Conservation (phyloP, 2,329 filamentous ascomycete species). For the Diplodia seriata region DNA sequence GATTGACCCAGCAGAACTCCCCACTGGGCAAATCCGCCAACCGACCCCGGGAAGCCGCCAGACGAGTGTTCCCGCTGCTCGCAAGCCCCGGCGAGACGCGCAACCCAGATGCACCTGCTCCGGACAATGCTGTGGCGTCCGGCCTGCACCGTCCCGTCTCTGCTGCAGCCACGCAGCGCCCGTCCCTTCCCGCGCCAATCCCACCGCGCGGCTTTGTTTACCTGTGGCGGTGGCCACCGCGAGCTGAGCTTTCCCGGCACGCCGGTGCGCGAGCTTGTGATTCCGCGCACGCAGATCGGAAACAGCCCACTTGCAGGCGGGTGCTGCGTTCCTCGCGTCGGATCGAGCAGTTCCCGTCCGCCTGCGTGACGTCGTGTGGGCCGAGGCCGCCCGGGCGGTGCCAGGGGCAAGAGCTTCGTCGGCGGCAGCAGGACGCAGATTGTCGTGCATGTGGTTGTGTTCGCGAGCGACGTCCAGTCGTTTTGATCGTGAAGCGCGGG, state of each 20-base stretch:
- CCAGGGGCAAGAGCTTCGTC: background rate
- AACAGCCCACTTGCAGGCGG: background rate
- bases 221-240: slow-evolving; percentile 19
- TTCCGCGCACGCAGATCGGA: slow-evolving; percentile 2
- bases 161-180: background rate
- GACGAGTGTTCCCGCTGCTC: background rate
- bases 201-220: slow-evolving; percentile 3
- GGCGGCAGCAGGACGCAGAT: background rate
- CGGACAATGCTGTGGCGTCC: background rate
- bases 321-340: background rate
- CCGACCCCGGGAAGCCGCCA: background rate
- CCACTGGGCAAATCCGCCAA: background rate
- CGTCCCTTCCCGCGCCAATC: background rate
- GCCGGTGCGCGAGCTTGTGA: background rate
- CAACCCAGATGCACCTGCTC: background rate
- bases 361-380: slow-evolving; percentile 7
- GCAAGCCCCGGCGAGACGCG: background rate
- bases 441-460: too few species aligned
- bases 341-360: background rate
- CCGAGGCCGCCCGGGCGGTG: background rate
- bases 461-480: background rate
- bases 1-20: background rate
- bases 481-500: slow-evolving; percentile 2
- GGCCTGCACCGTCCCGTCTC: background rate
- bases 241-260: background rate